Conservation (phyloP, 108 stramenopile genomes). For the Phaeodactylum tricornutum region DNA sequence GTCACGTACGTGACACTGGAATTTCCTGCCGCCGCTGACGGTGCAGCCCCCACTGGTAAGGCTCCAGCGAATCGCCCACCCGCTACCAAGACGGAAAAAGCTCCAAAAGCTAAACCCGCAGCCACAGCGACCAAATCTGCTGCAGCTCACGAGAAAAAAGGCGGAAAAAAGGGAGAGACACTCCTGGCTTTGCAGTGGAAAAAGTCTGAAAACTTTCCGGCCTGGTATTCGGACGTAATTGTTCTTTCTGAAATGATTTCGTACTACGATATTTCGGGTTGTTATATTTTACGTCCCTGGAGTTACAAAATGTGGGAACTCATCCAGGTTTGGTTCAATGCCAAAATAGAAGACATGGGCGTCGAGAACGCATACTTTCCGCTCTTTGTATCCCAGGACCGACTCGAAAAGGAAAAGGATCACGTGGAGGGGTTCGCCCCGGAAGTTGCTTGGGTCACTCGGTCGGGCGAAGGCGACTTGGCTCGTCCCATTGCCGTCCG, state of each 20-base stretch:
- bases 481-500: constrained; percentile 96
- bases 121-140: constrained; percentile 11
- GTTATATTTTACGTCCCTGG: constrained; percentile 99
- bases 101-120: constrained; percentile 8
- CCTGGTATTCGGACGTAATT: constrained; percentile 98
- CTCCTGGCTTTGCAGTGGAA: constrained; percentile 74
- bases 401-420: constrained; percentile 95
- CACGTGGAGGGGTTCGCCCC: constrained; percentile 99
- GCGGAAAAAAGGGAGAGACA: constrained; percentile 67
- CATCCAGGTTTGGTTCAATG: constrained; percentile 95
- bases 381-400: constrained; percentile 89
- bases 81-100: constrained; percentile 14
- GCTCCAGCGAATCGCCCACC: constrained; percentile 24
- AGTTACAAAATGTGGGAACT: constrained; percentile 97
- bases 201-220: constrained; percentile 91
- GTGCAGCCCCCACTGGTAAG: constrained; percentile 8
- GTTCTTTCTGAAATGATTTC: constrained; percentile 98
- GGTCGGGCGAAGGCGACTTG: constrained; percentile 80
- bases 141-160: constrained; percentile 10
- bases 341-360: constrained; percentile 68
- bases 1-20: constrained; percentile 54
- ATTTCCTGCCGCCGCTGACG: constrained; percentile 30
- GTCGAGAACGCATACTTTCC: constrained; percentile 98
- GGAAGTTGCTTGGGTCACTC: constrained; percentile 97
- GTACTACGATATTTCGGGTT: constrained; percentile 98